Base-by-base conservation (phyloP, 108 stramenopile genomes). In the Skeletonema potamos region DNA sequence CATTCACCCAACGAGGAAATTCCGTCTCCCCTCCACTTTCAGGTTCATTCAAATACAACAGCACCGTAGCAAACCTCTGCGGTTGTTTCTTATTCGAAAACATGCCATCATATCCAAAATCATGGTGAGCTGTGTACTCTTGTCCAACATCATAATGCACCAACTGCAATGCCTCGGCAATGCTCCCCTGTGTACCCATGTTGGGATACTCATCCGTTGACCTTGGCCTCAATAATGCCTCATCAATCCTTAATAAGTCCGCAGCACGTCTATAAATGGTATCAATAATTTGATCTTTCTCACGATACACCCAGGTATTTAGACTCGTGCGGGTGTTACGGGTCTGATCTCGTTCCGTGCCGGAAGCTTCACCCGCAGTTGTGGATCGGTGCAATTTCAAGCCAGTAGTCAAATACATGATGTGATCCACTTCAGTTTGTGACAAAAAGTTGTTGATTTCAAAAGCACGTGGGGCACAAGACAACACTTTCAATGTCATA, bases 121-220 rank as follows among this genome's bases (percentile, higher is more conserved):
- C 96, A 71, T 97, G 96, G 79, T 97, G 96, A 27, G 94, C 80
- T 0, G 92, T 95, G 63, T 97, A 97, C 69, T 94, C 89, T 58
- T 97, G 93, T 1, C 65, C 74, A 1, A 62, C 30, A 30, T 68
- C 84, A 74, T 97, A 97, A 68, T 94, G 95, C 1, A 97, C 96
- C 51, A 96, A 73, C 73, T 97, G 97, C 20, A 97, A 60, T 2
- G 81, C 66, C 81, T 97, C 97, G 10, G 85, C 86, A 41, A 92
- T 64, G 12, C 84, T 76, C 0, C 62, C 15, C 57, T 68, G 82
- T 1, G 77, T 82, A 4, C 68, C 34, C 6, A 88, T 11, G 6
- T 89, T 66, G 11, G 89, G 84, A n/a, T 66, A 43, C 64, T 95
- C 92, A 2, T 81, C 66, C 12, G 39, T 27, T 0, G 72, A 77